A percentile compares a stretch with the other conserved stretches of the same genome.
These are phyloP conservation scores for Protea cynaroides DNA, from an alignment of 164 flowering plant genomes.

Conservation along the genomic window DNA sequence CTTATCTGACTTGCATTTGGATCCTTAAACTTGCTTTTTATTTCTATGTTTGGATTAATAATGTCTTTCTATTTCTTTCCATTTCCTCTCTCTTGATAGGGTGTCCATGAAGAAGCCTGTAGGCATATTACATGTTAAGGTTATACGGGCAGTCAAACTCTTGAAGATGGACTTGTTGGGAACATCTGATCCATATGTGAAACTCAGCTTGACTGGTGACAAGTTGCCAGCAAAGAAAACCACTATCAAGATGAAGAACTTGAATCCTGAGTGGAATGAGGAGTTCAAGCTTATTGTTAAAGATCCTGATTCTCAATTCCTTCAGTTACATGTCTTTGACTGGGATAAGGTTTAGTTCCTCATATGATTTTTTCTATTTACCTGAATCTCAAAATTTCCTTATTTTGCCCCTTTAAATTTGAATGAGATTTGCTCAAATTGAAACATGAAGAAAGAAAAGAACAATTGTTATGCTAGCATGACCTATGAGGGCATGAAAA, in stretches of 20 bases:
- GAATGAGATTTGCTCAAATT: not conserved
- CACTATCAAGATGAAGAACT: constrained; percentile 44
- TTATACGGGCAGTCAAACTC: constrained; percentile 49
- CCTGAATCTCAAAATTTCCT: not conserved
- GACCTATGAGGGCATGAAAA: no score
- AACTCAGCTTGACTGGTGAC: constrained; percentile 55
- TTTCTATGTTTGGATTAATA: constrained; percentile 9
- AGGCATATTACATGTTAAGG: constrained; percentile 65
- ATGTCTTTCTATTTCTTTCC: not conserved
- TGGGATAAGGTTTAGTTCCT: constrained; percentile 65
- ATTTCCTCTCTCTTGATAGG: constrained; percentile 16
- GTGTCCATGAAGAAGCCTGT: constrained; percentile 59
- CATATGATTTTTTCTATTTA: constrained; percentile 4
- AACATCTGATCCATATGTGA: constrained; percentile 72
- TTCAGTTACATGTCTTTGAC: constrained; percentile 56
- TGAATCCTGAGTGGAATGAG: constrained; percentile 80
- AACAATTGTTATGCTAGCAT: no score
- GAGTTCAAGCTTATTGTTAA: constrained; percentile 58
- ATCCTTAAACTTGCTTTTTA: constrained; percentile 17
- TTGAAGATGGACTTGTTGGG: constrained; percentile 63
- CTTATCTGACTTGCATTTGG: not conserved
- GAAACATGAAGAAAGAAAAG: no score
- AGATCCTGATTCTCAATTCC: constrained; percentile 58
- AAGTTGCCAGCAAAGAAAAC: constrained; percentile 55
- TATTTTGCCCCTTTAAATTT: not conserved